A percentile compares a stretch with the other conserved stretches of the same genome.
Conservation (phyloP, 495 filamentous ascomycete genomes). For the Aspergillus ostianus region DNA sequence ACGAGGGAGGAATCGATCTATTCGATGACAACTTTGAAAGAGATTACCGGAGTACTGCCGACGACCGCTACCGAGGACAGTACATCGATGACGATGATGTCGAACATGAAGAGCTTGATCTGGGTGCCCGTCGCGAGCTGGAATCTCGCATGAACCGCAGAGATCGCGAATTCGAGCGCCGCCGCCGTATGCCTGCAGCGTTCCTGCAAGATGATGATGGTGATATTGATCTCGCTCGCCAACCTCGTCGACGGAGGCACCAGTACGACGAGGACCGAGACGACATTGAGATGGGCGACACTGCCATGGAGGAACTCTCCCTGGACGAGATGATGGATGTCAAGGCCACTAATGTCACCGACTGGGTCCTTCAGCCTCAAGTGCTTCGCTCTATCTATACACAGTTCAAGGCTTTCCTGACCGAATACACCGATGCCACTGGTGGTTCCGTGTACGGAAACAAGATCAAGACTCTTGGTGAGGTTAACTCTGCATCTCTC, state of each 20-base stretch:
- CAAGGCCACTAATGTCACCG: conserved; percentile 87
- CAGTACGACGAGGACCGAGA: conserved; percentile 93
- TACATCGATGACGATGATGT: conserved; percentile 75
- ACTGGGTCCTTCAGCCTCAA: conserved; percentile 89
- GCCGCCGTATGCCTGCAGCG: conserved; percentile 74
- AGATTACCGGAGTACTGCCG: conserved; percentile 66
- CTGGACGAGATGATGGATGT: conserved; percentile 90
- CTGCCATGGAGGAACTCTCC: conserved; percentile 92
- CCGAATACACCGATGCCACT: conserved; percentile 85
- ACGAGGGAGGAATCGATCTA: conserved; percentile 89
- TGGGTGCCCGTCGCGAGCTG: conserved; percentile 68
- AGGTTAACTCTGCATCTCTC: conserved; percentile 92
- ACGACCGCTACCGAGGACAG: conserved; percentile 64
- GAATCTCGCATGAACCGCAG: conserved; percentile 80
- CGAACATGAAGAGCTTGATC: conserved; percentile 72
- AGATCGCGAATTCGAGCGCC: conserved; percentile 75
- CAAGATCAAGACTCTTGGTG: conserved; percentile 88
- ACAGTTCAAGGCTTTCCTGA: conserved; percentile 97
- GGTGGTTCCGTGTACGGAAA: conserved; percentile 92
- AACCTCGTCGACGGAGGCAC: conserved; percentile 75
- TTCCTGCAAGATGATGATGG: conserved; percentile 88
- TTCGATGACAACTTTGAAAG: conserved; percentile 87
- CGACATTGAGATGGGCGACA: conserved; percentile 81
- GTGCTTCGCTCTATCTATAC: conserved; percentile 91
- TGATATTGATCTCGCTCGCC: conserved; percentile 75